Evolutionary conservation across 192 early-diverging fungal genomes (phyloP), one percentile per base, ranked within the genome.

Genomic region (Backusella westeae): DNA sequence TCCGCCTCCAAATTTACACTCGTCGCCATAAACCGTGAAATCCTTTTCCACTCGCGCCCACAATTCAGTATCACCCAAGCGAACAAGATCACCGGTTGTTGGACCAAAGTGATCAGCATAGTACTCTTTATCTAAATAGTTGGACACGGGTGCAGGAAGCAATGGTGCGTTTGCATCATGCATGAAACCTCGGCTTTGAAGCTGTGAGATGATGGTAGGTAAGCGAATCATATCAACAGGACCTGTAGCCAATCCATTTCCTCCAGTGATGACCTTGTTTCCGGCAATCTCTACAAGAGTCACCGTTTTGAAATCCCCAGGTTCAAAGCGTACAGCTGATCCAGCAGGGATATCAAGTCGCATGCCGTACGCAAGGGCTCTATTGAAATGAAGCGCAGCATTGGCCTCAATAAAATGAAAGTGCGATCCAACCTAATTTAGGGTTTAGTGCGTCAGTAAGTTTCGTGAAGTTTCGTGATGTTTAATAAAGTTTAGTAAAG

Each of bases 341-440:
- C 97, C 97, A 7, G 96, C 95, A 1, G 96, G 94, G 69, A 99
- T 96, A 81, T 98, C 95, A 17, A 99, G 86, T 23, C 96, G 86
- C 69, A 89, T 87, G 2, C 96, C 97, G 78, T 97, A 98, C 0
- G 96, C 89, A 4, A 92, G 76, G 0, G 76, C 80, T 26, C 97
- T 92, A 84, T 98, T 96, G 87, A 99, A 97, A 69, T 79, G 73
- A 17, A 99, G 86, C 34, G 75, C 70, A 12, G 92, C 85, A 79
- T 99, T 99, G 41, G 93, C 87, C 82, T 99, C 97, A 69, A 97
- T 95, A 80, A 99, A 95, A 77, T 99, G 97, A 83, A 93, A 99
- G 84, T 99, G 97, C 1, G 94, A 96, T n/a, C 97, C 97, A 41
- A 79, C 41, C 70, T 71, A 71, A 49, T 17, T 19, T 44, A 32